phyloP scores from a whole-genome alignment of 768 basidiomycete species.

The Ramaria rubella region DNA sequence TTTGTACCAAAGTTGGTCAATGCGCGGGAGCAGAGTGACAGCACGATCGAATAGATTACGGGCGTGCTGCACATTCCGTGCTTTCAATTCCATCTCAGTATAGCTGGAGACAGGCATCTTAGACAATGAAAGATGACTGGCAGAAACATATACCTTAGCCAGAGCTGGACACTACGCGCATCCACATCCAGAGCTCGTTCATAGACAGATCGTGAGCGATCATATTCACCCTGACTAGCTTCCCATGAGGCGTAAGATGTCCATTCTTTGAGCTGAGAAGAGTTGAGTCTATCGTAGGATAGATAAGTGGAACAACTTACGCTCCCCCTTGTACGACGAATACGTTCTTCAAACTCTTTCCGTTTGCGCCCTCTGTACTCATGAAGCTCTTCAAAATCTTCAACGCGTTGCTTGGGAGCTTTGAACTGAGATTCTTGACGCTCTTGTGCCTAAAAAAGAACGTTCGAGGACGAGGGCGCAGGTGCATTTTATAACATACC shows the following conservation, averaged over 20 bases:
- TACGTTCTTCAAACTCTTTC: slow-evolving; percentile 81
- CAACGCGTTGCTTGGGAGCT: slow-evolving; percentile 91
- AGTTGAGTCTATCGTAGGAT: background rate
- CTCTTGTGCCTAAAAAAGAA: slow-evolving; percentile 74
- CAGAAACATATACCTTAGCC: slow-evolving; percentile 64
- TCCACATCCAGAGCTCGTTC: slow-evolving; percentile 97
- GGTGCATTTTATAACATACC: slow-evolving; percentile 33
- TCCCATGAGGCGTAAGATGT: slow-evolving; percentile 50
- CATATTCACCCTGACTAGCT: slow-evolving; percentile 95
- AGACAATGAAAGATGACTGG: background rate
- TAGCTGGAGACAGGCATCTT: slow-evolving; percentile 2
- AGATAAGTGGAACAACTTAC: slow-evolving; percentile 18
- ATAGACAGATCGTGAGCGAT: slow-evolving; percentile 89
- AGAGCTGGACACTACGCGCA: slow-evolving; percentile 80
- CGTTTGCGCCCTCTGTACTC: slow-evolving; percentile 83
- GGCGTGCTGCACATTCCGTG: slow-evolving; percentile 94
- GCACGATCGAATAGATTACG: slow-evolving; percentile 96
- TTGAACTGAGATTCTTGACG: slow-evolving; percentile 88
- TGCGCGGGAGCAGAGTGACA: slow-evolving; percentile 90
- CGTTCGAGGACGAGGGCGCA: background rate
- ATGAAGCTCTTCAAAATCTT: slow-evolving; percentile 83
- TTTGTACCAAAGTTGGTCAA: slow-evolving; percentile 99
- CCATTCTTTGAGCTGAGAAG: slow-evolving; percentile 36
- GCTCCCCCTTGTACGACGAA: slow-evolving; percentile 32
- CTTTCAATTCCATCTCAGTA: slow-evolving; percentile 96